Percentiles rank a stretch among this genome's conserved stretches.
phyloP scores from a whole-genome alignment of 2,329 filamentous ascomycete species.

The Penicillium brevicompactum region DNA sequence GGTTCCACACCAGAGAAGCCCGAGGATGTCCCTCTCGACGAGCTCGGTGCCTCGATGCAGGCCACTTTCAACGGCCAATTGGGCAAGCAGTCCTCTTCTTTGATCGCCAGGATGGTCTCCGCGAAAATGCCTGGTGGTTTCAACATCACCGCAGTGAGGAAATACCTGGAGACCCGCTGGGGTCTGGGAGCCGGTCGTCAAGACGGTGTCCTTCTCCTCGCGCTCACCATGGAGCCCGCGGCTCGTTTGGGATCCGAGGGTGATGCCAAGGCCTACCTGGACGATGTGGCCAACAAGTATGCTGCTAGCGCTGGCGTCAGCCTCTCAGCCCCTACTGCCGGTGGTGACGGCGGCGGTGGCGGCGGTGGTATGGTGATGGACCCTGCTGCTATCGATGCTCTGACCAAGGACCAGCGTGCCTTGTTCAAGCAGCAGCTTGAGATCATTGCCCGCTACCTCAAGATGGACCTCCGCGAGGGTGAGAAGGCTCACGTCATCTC shows the following conservation, averaged over 20 bases:
- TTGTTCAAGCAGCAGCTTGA: slow-evolving; percentile 99
- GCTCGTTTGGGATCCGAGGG: slow-evolving; percentile 84
- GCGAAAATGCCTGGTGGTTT: slow-evolving; percentile 99
- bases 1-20: slow-evolving; percentile 97
- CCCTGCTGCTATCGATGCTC: slow-evolving; percentile 89
- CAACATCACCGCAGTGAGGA: slow-evolving; percentile 94
- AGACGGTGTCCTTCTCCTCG: slow-evolving; percentile 84
- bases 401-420: slow-evolving; percentile 94
- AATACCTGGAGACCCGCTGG: slow-evolving; percentile 94
- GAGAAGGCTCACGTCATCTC: slow-evolving; percentile 89
- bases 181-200: slow-evolving; percentile 83
- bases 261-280: slow-evolving; percentile 90
- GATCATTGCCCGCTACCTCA: slow-evolving; percentile 90
- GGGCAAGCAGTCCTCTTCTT: slow-evolving; percentile 90
- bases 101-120: slow-evolving; percentile 92
- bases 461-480: slow-evolving; percentile 94
- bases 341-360: slow-evolving; percentile 71
- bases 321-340: slow-evolving; percentile 70
- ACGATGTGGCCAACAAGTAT: slow-evolving; percentile 87
- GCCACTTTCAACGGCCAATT: slow-evolving; percentile 98
- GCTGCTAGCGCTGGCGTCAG: slow-evolving; percentile 80
- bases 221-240: slow-evolving; percentile 88
- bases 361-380: slow-evolving; percentile 98
- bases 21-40: slow-evolving; percentile 94
- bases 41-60: slow-evolving; percentile 93